Conservation (phyloP, 2,329 filamentous ascomycete species). For the Fusarium zealandicum region DNA sequence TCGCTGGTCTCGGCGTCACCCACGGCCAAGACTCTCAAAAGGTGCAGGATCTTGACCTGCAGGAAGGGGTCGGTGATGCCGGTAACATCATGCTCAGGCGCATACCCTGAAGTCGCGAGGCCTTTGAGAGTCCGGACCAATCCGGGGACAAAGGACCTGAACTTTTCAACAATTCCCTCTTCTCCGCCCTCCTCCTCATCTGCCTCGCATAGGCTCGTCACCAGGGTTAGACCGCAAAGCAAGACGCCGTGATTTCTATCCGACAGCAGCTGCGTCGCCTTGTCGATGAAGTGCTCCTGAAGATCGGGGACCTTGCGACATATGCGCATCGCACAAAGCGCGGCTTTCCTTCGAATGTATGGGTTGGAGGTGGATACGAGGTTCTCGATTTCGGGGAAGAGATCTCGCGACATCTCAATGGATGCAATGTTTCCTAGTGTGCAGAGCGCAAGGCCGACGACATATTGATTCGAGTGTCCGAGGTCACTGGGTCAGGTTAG, state of each 20-base stretch:
- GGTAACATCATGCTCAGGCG: conserved; percentile 96
- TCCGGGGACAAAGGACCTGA: conserved; percentile 82
- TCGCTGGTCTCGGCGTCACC: conserved; percentile 90
- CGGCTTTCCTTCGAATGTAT: conserved; percentile 97
- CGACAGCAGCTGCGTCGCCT: conserved; percentile 84
- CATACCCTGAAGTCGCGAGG: conserved; percentile 92
- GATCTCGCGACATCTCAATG: conserved; percentile 95
- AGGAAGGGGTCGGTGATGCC: conserved; percentile 98
- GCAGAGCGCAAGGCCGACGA: conserved; percentile 94
- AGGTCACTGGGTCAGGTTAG: conserved; percentile 71
- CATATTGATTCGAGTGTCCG: conserved; percentile 97
- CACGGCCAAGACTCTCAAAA: conserved; percentile 84
- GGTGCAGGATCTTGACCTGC: conserved; percentile 91
- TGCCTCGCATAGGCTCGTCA: conserved; percentile 90
- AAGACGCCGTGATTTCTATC: conserved; percentile 97
- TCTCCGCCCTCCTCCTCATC: conserved; percentile 94
- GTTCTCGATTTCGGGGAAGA: conserved; percentile 94
- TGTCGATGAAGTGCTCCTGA: conserved; percentile 96
- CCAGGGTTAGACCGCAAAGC: conserved; percentile 88
- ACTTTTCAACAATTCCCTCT: conserved; percentile 88
- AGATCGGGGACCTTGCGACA: conserved; percentile 97
- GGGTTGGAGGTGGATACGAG: conserved; percentile 93
- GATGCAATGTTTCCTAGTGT: conserved; percentile 98
- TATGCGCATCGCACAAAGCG: conserved; percentile 98
- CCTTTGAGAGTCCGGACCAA: conserved; percentile 92